Base-by-base conservation (phyloP, 257 asterid species). In the Plectranthus barbatus region DNA sequence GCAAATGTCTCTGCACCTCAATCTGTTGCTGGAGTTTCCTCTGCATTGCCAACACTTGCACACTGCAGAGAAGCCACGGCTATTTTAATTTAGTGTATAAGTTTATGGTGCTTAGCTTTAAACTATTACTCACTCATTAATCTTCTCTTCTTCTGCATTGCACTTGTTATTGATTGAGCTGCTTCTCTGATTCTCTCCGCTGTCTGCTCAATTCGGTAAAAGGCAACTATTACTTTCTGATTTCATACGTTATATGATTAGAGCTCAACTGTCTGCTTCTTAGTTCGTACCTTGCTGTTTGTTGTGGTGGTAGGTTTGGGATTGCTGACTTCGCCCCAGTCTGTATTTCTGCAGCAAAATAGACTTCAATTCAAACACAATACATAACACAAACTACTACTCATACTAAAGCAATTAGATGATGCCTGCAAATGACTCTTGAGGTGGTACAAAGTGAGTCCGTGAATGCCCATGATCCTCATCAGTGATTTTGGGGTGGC, bases 401-500 rank as follows among this genome's bases (percentile, higher is more conserved):
- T n/a, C n/a, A n/a, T n/a, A n/a, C n/a, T n/a, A 24, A 69, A 12
- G 42, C 20, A 19, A 51, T 10, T 62, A 57, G 20, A 14, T 51
- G 6, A 56, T 78, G 44, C 98, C 94, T 91, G 98, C 42, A 92
- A 82, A 78, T 92, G 98, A 71, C 98, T 92, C 82, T 92, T 92
- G 76, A 92, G 95, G 62, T 92, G 98, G 73, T 88, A 92, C 74
- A 89, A 62, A 60, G 98, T 92, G 60, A 92, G 83, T 2, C 98
- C 98, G 61, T 73, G 87, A 67, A 92, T 82, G 54, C 85, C 87
- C 95, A 92, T 89, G 19, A 86, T 80, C 73, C 95, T 92, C 98
- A 86, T 92, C 91, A 92, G 79, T 9, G 95, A 77, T 74, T 92
- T 92, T 1, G 98, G 98, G 40, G 97, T 89, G 63, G 98, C 98